phyloP scores from a whole-genome alignment of 176 grass and related monocot genomes.

The Eragrostis curvula region DNA sequence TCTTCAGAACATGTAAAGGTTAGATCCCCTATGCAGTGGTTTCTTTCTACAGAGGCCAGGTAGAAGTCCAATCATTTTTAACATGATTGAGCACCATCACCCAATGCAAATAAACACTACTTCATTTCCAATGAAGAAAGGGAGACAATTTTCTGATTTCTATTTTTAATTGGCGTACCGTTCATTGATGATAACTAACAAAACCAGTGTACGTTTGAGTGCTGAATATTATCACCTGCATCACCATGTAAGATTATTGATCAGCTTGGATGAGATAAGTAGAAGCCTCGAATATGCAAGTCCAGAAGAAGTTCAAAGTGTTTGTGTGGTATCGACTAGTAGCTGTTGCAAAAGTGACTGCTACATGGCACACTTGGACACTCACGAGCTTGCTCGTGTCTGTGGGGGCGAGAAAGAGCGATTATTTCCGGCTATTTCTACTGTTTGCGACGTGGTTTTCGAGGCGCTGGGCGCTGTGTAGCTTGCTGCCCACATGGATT shows the following conservation, averaged over 20 bases:
- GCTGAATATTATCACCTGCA: neutral
- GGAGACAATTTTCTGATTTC: neutral
- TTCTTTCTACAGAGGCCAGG: neutral
- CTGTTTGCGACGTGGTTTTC: neutral
- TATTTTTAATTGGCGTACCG: neutral
- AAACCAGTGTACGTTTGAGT: neutral
- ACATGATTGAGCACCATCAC: neutral
- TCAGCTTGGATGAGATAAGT: neutral
- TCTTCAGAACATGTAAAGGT: neutral
- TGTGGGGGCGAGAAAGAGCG: neutral
- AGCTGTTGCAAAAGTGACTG: neutral
- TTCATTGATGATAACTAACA: neutral
- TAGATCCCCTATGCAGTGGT: neutral
- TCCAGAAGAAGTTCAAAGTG: neutral
- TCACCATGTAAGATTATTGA: neutral
- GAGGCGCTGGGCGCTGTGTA: neutral
- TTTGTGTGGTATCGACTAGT: neutral
- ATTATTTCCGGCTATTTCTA: neutral
- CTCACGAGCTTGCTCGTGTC: neutral
- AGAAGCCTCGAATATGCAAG: neutral
- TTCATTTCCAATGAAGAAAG: neutral
- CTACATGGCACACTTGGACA: neutral
- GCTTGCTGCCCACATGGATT: neutral
- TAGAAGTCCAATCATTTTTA: neutral
- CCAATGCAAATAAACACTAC: neutral